Base-by-base conservation (phyloP, 371 early-diverging fungal species). In the Mortierella sp. region DNA sequence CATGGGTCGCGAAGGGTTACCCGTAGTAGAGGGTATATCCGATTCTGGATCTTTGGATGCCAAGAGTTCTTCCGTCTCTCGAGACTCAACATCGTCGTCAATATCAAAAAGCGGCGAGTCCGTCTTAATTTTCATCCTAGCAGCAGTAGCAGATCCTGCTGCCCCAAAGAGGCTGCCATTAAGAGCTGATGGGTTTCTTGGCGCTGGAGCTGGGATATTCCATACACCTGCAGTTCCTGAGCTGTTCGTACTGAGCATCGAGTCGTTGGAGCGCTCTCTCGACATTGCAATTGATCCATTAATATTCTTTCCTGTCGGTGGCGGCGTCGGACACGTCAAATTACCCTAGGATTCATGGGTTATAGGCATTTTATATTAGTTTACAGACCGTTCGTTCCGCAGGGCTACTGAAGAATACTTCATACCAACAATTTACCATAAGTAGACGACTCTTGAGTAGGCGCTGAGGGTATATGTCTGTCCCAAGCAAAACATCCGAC, bases 391-490 rank as follows among this genome's bases (percentile, higher is more conserved):
- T 43, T 43, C 15, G 10, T 10, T 43, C 10, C 43, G 43, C 15
- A 10, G 15, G 3, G 10, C 10, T 43, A 43, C 43, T 13, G 15
- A 13, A 15, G 15, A 13, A 15, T 43, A 43, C 10, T 43, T 43
- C 15, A 13, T 21, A n/a, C 21, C 19, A 52, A 41, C 38, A 1
- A 32, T 36, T 21, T 69, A 82, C 84, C 84, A 84, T 65, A 13
- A 84, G 57, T 9, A 73, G 43, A 4, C 74, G 74, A 36, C 70
- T 77, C 58, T 72, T 82, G 59, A 82, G 70, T 43, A 84, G 58
- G 19, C 83, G 70, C 50, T 84, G 84, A 3, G 84, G 83, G 69
- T 83, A 84, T 58, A 84, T 72, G 63, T 82, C 83, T 1, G 84
- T 77, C 10, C 67, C 78, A 8, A 84, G 60, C n/a, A 84, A 58